A percentile compares a stretch with the other conserved stretches of the same genome.
phyloP scores from a whole-genome alignment of 495 filamentous ascomycete species.

The Paragyromitra xinjiangensis region DNA sequence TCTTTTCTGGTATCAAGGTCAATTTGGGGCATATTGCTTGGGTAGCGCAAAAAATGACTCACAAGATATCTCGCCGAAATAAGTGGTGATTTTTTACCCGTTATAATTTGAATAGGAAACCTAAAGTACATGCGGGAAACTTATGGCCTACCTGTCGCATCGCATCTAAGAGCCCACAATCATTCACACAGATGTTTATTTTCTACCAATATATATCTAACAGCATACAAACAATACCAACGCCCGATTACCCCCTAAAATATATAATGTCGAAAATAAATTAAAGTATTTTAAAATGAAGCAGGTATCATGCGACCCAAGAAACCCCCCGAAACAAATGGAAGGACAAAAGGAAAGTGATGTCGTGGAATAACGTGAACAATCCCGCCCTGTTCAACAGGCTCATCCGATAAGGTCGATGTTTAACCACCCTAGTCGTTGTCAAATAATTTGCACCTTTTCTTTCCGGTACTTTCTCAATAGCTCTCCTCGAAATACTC shows the following conservation, averaged over 20 bases:
- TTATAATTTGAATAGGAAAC: no score
- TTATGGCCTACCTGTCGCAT: no score
- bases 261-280: not conserved
- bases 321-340: not conserved
- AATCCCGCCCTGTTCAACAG: slow-evolving; percentile 1
- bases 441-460: slow-evolving; percentile 25
- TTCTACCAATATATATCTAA: not conserved
- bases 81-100: no score
- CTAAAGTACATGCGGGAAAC: no score
- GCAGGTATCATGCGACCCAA: not conserved
- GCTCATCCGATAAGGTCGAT: not conserved
- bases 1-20: not conserved
- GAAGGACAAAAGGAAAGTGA: slow-evolving; percentile 11
- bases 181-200: not conserved
- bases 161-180: no score
- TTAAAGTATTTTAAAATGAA: not conserved
- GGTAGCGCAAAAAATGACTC: not conserved
- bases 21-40: not conserved
- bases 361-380: not conserved
- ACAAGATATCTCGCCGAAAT: not conserved
- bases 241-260: not conserved
- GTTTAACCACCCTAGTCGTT: not conserved
- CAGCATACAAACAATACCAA: not conserved
- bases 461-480: not conserved
- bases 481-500: slow-evolving; percentile 56